Evolutionary conservation across 805 yeast species (phyloP), one percentile per base, ranked within the genome.

Genomic region (Sporopachydermia lactativora): DNA sequence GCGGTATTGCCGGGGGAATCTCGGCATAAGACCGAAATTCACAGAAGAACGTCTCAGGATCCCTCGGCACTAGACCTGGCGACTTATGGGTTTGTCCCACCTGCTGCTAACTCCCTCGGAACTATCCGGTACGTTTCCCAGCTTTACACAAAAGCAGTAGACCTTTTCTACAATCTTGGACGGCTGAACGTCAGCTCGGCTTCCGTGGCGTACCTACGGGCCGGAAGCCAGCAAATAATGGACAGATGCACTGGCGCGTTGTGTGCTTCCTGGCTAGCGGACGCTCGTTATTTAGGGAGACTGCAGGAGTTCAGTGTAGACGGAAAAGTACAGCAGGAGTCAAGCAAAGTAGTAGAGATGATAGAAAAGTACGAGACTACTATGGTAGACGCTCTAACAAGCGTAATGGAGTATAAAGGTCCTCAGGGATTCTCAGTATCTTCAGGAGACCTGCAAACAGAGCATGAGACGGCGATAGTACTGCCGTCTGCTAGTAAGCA

Each of bases 41-140:
- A 34, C 17, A 16, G 35, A 11, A 17, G 39, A 13, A 51, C 44
- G 5, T 46, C 46, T 1, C 49, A 57, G 31, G 40, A 13, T 5
- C 39, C 18, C 35, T 28, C 3, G 17, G 37, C 18, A 44, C 34
- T 19, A 35, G 35, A n/a, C 41, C 39, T 43, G 1, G 37, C 47
- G 4, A 57, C 58, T 28, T 72, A 62, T 52, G 77, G 78, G 1
- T 77, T 75, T 49, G 52, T 78, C 16, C 88, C 89, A 3, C 77
- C 79, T 1, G 63, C 64, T 41, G 65, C 85, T 1, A 81, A 79
- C 50, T 70, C 80, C 5, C 59, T 81, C 17, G 66, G 82, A 37
- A 65, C 80, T 2, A 54, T 75, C 28, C 64, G 70, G 46, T 75
- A 71, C 48, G 53, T 73, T 34, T 66, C 75, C 1, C 56, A 58